Percentiles rank a stretch among this genome's conserved stretches.
These are phyloP conservation scores for Halophytophthora batemanensis DNA, from an alignment of 352 stramenopile genomes.

Conservation along the genomic window DNA sequence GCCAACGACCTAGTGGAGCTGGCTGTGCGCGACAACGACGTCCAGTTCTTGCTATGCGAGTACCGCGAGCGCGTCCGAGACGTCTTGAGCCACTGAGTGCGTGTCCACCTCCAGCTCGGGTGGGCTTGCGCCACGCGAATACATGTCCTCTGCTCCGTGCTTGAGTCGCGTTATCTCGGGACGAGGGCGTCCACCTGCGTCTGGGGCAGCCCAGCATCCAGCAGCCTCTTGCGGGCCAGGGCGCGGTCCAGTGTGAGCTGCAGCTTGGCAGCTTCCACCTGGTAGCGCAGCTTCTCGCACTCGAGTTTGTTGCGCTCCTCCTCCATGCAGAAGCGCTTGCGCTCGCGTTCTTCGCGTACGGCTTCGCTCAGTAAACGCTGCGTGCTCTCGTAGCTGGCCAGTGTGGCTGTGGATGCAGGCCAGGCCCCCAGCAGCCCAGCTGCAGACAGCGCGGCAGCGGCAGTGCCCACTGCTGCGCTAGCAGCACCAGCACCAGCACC, in stretches of 20 bases:
- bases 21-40: conserved; percentile 55
- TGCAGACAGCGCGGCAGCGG: conserved; percentile 9
- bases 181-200: conserved; percentile 36
- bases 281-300: conserved; percentile 59
- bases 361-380: conserved; percentile 49
- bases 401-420: conserved; percentile 22
- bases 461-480: background rate
- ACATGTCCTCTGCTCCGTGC: background rate
- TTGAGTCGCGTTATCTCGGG: conserved; percentile 13
- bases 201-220: conserved; percentile 42
- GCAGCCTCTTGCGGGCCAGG: conserved; percentile 48
- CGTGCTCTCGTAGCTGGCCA: conserved; percentile 41
- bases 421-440: conserved; percentile 13
- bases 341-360: conserved; percentile 63
- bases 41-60: conserved; percentile 55
- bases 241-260: conserved; percentile 49
- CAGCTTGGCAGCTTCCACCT: conserved; percentile 51
- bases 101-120: too few species aligned
- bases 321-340: conserved; percentile 57
- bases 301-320: conserved; percentile 59
- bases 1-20: conserved; percentile 48
- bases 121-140: too few species aligned
- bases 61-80: conserved; percentile 51
- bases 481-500: background rate
- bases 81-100: conserved; percentile 3